Evolutionary conservation across 352 stramenopile genomes (phyloP).

Genomic region (Aphanomyces astaci): DNA sequence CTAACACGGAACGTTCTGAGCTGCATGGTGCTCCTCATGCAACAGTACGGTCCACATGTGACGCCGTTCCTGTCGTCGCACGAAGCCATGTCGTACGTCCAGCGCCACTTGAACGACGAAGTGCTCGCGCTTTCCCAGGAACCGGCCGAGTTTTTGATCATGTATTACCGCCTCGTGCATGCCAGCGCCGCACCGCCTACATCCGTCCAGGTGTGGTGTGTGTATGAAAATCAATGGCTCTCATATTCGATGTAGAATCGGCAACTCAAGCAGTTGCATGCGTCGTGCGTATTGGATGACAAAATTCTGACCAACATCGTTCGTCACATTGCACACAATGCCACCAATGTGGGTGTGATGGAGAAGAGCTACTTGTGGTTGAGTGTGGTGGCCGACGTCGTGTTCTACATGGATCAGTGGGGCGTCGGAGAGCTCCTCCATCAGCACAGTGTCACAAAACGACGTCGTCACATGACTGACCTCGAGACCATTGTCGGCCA

Average conservation of each 20-base stretch:
- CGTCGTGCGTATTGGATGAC: not conserved
- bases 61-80: not conserved
- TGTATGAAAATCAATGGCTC: not conserved
- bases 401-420: constrained; percentile 7
- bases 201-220: not conserved
- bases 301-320: not conserved
- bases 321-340: not conserved
- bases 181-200: not conserved
- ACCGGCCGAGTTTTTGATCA: constrained; percentile 2
- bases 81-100: constrained; percentile 3
- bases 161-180: constrained; percentile 1
- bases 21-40: constrained; percentile 15
- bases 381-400: not conserved
- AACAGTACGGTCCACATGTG: not conserved
- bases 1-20: constrained; percentile 11
- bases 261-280: constrained; percentile 1
- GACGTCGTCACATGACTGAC: not conserved
- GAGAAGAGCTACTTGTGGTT: not conserved
- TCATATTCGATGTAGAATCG: not conserved
- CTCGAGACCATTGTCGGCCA: not conserved
- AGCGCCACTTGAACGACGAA: not conserved
- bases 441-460: not conserved
- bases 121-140: not conserved
- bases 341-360: not conserved
- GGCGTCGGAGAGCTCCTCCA: not conserved